Evolutionary conservation across 306 rosid genomes (phyloP).

Genomic region (Casuarina equisetifolia): DNA sequence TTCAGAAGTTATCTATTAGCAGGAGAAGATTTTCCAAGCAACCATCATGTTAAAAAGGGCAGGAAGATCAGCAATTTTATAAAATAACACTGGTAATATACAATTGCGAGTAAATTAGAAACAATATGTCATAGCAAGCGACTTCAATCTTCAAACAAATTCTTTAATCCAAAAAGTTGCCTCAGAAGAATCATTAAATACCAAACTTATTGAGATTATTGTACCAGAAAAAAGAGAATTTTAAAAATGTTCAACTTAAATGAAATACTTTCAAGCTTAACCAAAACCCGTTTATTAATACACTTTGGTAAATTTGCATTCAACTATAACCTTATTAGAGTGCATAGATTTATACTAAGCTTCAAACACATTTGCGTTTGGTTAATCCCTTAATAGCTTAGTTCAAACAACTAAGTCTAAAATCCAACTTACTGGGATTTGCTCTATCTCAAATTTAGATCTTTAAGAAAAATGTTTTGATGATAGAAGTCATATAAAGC

Average conservation of each 20-base stretch:
- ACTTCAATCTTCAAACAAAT: neutral
- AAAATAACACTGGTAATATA: too few relatives aligned
- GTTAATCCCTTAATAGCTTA: neutral
- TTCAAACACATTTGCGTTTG: neutral
- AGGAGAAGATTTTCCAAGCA: neutral
- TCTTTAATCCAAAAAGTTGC: neutral
- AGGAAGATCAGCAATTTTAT: neutral
- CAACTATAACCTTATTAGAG: neutral
- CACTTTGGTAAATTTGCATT: neutral
- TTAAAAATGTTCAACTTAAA: neutral
- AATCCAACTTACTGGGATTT: neutral
- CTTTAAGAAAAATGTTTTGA: neutral
- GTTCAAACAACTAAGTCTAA: neutral
- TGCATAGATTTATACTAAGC: neutral
- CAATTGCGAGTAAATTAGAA: neutral
- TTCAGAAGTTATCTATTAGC: neutral
- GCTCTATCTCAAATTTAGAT: neutral
- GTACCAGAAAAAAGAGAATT: neutral
- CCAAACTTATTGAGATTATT: neutral
- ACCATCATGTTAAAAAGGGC: too few relatives aligned
- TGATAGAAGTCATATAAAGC: neutral
- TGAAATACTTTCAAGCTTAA: neutral
- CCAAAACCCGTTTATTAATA: neutral
- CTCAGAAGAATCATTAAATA: neutral
- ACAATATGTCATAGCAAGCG: neutral